A percentile compares a stretch with the other conserved stretches of the same genome.
Evolutionary conservation across 2,329 filamentous ascomycete genomes (phyloP).

Genomic region (Colletotrichum simmondsii): DNA sequence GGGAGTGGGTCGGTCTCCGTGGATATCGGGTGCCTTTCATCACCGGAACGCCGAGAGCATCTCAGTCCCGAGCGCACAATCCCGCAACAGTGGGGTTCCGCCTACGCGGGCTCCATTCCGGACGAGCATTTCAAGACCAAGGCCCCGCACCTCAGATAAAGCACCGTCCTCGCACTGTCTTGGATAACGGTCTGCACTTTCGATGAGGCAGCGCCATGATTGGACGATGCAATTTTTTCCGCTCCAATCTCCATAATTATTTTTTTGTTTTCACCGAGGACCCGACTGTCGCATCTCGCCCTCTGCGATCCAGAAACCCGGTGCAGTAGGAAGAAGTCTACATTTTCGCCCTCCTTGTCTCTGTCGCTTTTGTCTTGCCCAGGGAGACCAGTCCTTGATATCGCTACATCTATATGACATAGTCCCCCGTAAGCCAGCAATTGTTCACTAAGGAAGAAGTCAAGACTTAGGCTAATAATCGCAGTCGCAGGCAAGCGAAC

Average conservation of each 20-base stretch:
- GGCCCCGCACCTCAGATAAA: constrained; percentile 7
- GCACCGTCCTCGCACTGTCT: not conserved
- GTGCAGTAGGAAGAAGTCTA: constrained; percentile 8
- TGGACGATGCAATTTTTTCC: constrained; percentile 22
- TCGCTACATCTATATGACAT: constrained; percentile 1
- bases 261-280: constrained; percentile 33
- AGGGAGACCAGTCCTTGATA: not conserved
- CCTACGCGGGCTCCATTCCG: not conserved
- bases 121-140: not conserved
- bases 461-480: constrained; percentile 4
- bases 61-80: not conserved
- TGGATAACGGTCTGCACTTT: not conserved
- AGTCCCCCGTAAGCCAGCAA: not conserved
- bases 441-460: not conserved
- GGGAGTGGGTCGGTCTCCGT: not conserved
- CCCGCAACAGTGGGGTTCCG: not conserved
- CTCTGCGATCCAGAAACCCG: constrained; percentile 18
- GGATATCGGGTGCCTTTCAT: not conserved
- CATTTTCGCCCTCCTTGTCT: constrained; percentile 1
- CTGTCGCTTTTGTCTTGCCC: constrained; percentile 7
- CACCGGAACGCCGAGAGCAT: not conserved
- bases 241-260: constrained; percentile 30
- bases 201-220: not conserved
- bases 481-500: constrained; percentile 8
- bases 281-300: constrained; percentile 2